Evolutionary conservation across 129 eudicot genomes (phyloP), one percentile per base, ranked within the genome.

Genomic region (Deinandra increscens): DNA sequence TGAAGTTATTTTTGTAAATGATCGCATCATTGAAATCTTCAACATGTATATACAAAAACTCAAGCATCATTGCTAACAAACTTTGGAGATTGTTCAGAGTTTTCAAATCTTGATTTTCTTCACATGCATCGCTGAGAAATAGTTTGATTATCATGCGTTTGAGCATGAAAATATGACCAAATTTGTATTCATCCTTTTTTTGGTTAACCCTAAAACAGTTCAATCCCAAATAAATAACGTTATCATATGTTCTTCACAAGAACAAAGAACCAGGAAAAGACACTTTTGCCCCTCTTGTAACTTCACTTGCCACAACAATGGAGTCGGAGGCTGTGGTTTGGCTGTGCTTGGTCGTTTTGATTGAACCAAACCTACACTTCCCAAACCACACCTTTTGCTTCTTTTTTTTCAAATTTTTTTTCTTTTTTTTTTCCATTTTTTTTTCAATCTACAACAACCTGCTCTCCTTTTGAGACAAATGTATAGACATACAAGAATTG

Each of bases 321-420:
- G 78, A 76, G 59, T 62, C 77, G 61, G 78, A 79, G 82, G 67
- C 61, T 67, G 53, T 55, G 80, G 81, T 70, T 64, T 72, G 95
- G 89, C 81, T 78, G 88, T 68, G 88, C 67, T 79, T 48, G 74
- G 87, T 81, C 85, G 48, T 72, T 83, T 83, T 42, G 85, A 73
- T 68, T 72, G 81, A 82, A 82, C 83, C 89, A 82, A 80, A 86
- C 86, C 84, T 79, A 80, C 86, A 80, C 86, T 84, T 77, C 84
- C 87, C 86, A 69, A 76, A 74, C 84, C 95, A 79, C 83, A 12
- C 70, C 70, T 73, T 50, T 73, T 50, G 43, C 41, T 10, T 22
- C 64, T 29, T 23, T 56, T 55, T 51, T 9, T 73, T 41, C 38
- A n/a, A n/a, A n/a, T n/a, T 29, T 23, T 56, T 55, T 38, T 60